These are phyloP conservation scores for Apophysomyces elegans DNA, from an alignment of 371 early-diverging fungal genomes.

Conservation along the genomic window DNA sequence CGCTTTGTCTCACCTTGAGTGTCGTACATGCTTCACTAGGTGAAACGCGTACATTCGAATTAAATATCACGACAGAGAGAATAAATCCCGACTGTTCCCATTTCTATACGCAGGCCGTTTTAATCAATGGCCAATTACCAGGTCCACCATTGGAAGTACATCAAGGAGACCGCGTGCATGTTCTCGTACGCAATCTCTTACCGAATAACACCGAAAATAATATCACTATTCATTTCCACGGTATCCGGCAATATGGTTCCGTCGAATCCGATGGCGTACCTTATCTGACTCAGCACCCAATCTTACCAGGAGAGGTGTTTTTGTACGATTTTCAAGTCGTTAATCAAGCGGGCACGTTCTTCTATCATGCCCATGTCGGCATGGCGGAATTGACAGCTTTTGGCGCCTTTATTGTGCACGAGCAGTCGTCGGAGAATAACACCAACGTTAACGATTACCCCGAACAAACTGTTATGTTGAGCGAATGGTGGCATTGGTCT, in stretches of 20 bases:
- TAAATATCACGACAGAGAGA: constrained; percentile 25
- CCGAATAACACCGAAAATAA: constrained; percentile 13
- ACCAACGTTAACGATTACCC: background rate
- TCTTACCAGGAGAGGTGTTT: constrained; percentile 52
- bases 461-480: constrained; percentile 1
- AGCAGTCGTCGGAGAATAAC: constrained; percentile 4
- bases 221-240: constrained; percentile 49
- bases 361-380: constrained; percentile 56
- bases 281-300: constrained; percentile 58
- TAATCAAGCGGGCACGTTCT: constrained; percentile 56
- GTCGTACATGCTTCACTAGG: background rate
- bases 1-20: background rate
- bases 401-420: constrained; percentile 45
- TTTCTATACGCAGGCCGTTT: constrained; percentile 21
- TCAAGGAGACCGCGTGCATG: constrained; percentile 40
- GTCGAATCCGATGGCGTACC: constrained; percentile 61
- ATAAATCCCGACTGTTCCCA: constrained; percentile 43
- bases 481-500: constrained; percentile 55
- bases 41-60: constrained; percentile 22
- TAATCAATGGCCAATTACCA: constrained; percentile 53
- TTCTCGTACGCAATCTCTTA: constrained; percentile 44
- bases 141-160: constrained; percentile 49
- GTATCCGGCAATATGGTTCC: constrained; percentile 43
- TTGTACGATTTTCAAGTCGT: constrained; percentile 48
- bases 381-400: constrained; percentile 49